These are phyloP conservation scores for Hortiboletus flavorubellus DNA, from an alignment of 768 basidiomycete species.

Conservation along the genomic window DNA sequence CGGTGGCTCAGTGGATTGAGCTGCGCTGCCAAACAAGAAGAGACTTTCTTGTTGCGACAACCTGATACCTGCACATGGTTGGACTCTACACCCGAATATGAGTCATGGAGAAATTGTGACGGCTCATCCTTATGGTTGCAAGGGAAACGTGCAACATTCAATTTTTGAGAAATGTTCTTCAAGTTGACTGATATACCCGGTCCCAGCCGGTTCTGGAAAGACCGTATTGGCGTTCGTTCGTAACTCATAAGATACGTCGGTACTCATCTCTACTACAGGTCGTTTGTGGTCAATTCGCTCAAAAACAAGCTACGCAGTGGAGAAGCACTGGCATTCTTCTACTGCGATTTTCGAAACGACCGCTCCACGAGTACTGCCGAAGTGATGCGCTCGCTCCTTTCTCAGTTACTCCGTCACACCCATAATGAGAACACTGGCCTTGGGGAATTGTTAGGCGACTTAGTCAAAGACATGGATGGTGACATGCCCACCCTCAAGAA, in stretches of 20 bases:
- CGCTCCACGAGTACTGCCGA: neutral
- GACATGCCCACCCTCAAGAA: constrained; percentile 1
- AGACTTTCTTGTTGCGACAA: constrained; percentile 4
- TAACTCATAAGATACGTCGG: no score
- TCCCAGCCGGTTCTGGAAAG: constrained; percentile 18
- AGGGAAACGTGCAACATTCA: constrained; percentile 14
- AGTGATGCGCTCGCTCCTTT: constrained; percentile 17
- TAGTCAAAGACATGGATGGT: neutral
- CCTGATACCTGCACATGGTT: constrained; percentile 14
- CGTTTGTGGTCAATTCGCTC: constrained; percentile 8
- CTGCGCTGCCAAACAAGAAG: constrained; percentile 14
- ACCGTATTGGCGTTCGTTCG: constrained; percentile 15
- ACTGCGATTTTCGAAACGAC: constrained; percentile 16
- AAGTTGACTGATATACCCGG: neutral
- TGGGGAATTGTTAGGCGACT: neutral
- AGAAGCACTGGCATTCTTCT: constrained; percentile 10
- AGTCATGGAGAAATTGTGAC: neutral
- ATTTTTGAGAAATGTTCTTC: neutral
- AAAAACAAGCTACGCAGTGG: neutral
- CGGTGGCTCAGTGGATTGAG: constrained; percentile 10
- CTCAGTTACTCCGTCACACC: constrained; percentile 9
- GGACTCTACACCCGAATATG: neutral
- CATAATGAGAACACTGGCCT: neutral
- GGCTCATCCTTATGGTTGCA: constrained; percentile 13
- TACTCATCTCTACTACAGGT: neutral